phyloP scores from a whole-genome alignment of 176 grass and related monocot species.

The Hyparrhenia diplandra region DNA sequence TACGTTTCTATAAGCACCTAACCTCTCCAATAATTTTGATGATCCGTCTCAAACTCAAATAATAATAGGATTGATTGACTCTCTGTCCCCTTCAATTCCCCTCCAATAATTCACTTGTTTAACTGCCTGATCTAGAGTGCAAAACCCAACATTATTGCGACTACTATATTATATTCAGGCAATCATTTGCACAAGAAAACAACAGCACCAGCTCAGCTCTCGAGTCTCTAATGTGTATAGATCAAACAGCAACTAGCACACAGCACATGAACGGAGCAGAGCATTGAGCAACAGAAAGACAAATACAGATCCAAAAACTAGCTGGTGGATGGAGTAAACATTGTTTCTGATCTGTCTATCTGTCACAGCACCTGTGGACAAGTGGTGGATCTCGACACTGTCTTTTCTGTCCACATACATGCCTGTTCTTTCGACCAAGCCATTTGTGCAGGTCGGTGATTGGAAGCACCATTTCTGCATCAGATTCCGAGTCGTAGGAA shows the following conservation, averaged over 20 bases:
- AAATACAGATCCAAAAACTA: neutral
- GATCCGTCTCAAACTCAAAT: too few relatives aligned
- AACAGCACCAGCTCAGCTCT: neutral
- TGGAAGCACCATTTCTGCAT: neutral
- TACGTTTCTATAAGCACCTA: neutral
- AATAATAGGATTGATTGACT: neutral
- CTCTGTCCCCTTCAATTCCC: neutral
- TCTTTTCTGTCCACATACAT: neutral
- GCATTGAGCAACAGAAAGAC: neutral
- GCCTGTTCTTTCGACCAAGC: neutral
- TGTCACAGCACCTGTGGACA: neutral
- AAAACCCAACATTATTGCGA: neutral
- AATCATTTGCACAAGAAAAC: neutral
- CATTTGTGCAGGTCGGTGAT: neutral
- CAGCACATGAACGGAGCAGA: neutral
- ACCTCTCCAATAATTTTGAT: neutral
- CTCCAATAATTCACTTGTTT: constrained; percentile 33
- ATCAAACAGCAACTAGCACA: too few relatives aligned
- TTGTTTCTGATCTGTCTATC: neutral
- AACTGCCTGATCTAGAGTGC: neutral
- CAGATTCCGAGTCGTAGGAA: too few relatives aligned
- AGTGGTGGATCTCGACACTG: neutral
- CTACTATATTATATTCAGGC: neutral
- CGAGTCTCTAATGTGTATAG: too few relatives aligned
- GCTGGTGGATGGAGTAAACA: neutral